Evolutionary conservation across 768 basidiomycete genomes (phyloP).

Genomic region (Pleurotus platypus): DNA sequence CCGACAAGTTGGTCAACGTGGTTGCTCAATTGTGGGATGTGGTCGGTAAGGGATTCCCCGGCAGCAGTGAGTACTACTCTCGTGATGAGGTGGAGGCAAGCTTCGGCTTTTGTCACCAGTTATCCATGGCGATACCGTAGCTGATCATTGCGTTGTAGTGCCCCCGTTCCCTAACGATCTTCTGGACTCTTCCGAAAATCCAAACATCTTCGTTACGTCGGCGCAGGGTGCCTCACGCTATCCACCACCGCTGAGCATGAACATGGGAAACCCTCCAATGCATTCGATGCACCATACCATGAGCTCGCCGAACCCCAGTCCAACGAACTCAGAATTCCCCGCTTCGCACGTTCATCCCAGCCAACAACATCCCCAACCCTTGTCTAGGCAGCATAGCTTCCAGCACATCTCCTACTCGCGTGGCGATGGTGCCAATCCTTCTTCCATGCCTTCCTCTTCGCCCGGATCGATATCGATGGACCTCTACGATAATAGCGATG

Average conservation of each 20-base stretch:
- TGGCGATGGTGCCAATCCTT: constrained; percentile 29
- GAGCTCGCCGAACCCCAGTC: constrained; percentile 29
- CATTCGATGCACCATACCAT: constrained; percentile 37
- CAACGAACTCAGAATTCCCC: constrained; percentile 32
- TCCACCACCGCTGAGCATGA: constrained; percentile 42
- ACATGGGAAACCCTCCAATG: constrained; percentile 30
- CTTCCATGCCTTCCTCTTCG: constrained; percentile 36
- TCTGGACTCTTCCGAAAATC: constrained; percentile 47
- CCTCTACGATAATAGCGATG: constrained; percentile 35
- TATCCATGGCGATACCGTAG: background rate
- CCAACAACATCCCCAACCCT: constrained; percentile 25
- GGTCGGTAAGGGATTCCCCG: constrained; percentile 53
- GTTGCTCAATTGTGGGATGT: constrained; percentile 64
- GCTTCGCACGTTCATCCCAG: constrained; percentile 22
- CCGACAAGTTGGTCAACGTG: constrained; percentile 56
- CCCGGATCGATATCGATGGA: constrained; percentile 38
- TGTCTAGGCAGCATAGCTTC: constrained; percentile 60
- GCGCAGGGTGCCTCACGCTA: constrained; percentile 43
- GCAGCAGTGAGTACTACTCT: constrained; percentile 37
- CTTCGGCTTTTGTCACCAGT: constrained; percentile 5
- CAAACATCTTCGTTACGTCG: constrained; percentile 73
- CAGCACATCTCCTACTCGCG: constrained; percentile 45
- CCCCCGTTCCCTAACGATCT: constrained; percentile 50
- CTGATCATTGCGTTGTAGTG: constrained; percentile 23
- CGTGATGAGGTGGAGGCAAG: background rate